Evolutionary conservation across 1,284 basidiomycete species (phyloP).

Genomic region (Irpex rosettiformis): DNA sequence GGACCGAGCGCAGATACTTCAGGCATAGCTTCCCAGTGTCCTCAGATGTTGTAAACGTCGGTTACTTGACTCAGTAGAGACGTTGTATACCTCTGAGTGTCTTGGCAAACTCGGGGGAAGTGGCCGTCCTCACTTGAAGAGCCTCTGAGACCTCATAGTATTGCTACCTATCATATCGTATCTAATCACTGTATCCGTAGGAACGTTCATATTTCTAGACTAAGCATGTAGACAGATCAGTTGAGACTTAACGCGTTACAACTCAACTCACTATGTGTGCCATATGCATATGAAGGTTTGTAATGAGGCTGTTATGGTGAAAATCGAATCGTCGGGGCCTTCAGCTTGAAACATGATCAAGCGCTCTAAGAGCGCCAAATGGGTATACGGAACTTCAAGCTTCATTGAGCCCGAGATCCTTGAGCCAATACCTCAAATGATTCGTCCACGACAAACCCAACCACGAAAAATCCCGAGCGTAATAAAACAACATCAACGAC

Average conservation of each 20-base stretch:
- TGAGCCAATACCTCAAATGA: neutral
- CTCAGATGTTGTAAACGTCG: neutral
- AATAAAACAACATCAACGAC: too few species aligned
- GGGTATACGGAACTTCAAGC: too few species aligned
- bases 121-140: neutral
- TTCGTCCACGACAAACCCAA: too few species aligned
- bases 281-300: neutral
- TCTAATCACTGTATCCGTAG: neutral
- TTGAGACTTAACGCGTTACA: neutral
- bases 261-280: neutral
- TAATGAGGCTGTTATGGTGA: neutral
- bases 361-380: too few species aligned
- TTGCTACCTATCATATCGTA: neutral
- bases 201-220: neutral
- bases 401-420: neutral
- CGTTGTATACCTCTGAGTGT: too few species aligned
- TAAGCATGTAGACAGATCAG: neutral
- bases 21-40: slow-evolving; percentile 3
- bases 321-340: too few species aligned
- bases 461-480: too few species aligned
- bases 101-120: neutral
- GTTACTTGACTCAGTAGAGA: neutral
- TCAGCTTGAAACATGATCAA: too few species aligned
- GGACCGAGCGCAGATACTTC: slow-evolving; percentile 45
- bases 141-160: neutral